Evolutionary conservation across 345 rosid species (phyloP), one percentile per base, ranked within the genome.

Genomic region (Gossypium herbaceum): DNA sequence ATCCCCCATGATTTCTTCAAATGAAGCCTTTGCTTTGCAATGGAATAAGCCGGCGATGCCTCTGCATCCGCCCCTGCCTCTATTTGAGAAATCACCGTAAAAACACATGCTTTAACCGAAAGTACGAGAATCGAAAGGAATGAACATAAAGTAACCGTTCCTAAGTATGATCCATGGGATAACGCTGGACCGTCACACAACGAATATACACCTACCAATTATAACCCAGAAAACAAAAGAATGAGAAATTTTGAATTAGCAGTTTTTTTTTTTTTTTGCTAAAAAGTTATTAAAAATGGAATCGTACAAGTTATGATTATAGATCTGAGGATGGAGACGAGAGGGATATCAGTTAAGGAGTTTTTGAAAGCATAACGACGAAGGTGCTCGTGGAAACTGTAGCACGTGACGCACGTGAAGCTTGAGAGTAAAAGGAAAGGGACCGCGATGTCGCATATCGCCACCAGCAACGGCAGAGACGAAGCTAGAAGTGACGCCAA

Each of bases 1-100:
- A 94, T 94, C 12, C 97, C 98, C 98, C 97, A 92, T 17, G 97
- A 91, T 83, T 91, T 94, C 80, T 94, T 94, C 73, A 94, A 78
- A 74, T 94, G 97, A 22, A 94, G 86, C 71, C 82, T 85, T 82
- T 88, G 90, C 77, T 89, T 91, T 17, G 98, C 82, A 7, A 83
- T 82, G 19, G 97, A 87, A 50, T 75, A 29, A 25, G 16, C 59
- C 59, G 77, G 78, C 15, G 78, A 81, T 11, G 34, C 29, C 29
- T n/a, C 88, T 87, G 27, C 8, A 22, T 5, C 16, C 55, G 88
- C 91, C 84, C 89, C 88, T n/a, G 85, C 89, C 79, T 78, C 90
- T 9, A 89, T 79, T 82, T 88, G 98, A 54, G 94, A 94, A 83
- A 85, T 85, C 75, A 85, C 86, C 69, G 92, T 89, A 71, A 94